phyloP scores from a whole-genome alignment of 2,329 filamentous ascomycete genomes.

The Aspergillus aculeatus region DNA sequence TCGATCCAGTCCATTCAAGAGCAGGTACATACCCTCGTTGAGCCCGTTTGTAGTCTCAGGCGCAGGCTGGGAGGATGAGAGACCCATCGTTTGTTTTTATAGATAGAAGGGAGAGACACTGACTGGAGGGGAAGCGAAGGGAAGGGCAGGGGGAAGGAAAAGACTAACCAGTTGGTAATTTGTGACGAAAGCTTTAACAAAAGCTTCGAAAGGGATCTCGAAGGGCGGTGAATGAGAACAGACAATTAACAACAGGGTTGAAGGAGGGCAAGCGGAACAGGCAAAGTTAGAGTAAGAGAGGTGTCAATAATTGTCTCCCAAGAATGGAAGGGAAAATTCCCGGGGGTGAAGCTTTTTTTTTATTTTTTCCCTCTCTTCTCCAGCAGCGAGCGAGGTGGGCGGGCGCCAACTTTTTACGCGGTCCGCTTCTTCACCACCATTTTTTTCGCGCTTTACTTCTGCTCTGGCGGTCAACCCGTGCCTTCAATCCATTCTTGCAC shows the following conservation, averaged over 20 bases:
- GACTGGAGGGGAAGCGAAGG: no score
- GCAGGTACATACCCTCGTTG: neutral
- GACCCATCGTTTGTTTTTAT: neutral
- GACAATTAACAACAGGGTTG: neutral
- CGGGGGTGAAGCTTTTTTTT: neutral
- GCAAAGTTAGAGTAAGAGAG: neutral
- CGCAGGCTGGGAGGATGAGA: neutral
- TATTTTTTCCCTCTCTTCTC: neutral
- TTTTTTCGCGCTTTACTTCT: neutral
- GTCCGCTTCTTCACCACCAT: neutral
- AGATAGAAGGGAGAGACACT: no score
- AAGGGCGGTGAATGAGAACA: neutral
- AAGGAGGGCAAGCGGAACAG: neutral
- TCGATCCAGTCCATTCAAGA: neutral
- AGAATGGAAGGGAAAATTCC: neutral
- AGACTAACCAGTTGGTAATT: neutral
- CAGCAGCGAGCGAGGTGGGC: neutral
- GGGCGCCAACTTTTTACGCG: neutral
- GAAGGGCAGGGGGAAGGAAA: no score
- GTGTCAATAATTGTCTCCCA: neutral
- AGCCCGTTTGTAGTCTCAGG: neutral
- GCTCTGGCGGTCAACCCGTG: neutral
- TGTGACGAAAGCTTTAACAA: neutral
- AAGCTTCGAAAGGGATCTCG: neutral
- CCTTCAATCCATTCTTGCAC: neutral